Conservation (phyloP, 495 filamentous ascomycete species). For the Neurospora tetraspora region DNA sequence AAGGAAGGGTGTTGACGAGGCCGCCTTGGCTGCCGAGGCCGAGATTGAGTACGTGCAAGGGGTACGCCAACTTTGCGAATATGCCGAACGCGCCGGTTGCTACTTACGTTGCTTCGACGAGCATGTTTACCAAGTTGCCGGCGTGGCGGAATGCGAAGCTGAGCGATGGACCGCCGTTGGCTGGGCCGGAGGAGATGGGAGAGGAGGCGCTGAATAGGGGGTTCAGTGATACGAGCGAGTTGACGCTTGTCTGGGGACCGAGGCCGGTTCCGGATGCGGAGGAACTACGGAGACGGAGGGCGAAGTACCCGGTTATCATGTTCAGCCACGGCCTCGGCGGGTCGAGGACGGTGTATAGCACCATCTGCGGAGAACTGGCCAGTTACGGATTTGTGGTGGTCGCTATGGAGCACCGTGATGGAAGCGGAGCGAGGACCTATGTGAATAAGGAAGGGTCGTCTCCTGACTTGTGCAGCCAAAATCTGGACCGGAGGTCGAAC, state of each 20-base stretch:
- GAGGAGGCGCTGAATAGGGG: conserved; percentile 2
- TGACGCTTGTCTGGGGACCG: not conserved
- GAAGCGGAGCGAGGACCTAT: conserved; percentile 51
- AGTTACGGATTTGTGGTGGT: conserved; percentile 58
- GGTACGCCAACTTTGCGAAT: conserved; percentile 43
- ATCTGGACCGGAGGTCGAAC: conserved; percentile 7
- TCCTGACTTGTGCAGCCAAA: conserved; percentile 13
- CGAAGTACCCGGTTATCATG: conserved; percentile 52
- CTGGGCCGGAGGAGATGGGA: conserved; percentile 22
- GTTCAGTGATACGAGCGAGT: not conserved
- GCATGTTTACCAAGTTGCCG: conserved; percentile 48
- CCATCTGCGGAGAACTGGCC: conserved; percentile 51
- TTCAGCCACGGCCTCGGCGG: conserved; percentile 64
- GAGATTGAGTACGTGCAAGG: conserved; percentile 36
- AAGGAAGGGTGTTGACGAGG: not conserved
- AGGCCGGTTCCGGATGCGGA: not conserved
- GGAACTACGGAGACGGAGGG: conserved; percentile 1
- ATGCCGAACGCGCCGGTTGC: conserved; percentile 31
- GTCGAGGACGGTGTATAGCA: conserved; percentile 50
- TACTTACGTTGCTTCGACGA: conserved; percentile 36
- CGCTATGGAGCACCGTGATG: conserved; percentile 61
- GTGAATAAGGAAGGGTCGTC: conserved; percentile 28
- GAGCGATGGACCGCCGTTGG: conserved; percentile 9
- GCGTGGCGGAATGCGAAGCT: conserved; percentile 43
- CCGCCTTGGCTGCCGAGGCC: conserved; percentile 45